Evolutionary conservation across 139 green algal genomes (phyloP).

Genomic region (Chlorokybus atmophyticus): DNA sequence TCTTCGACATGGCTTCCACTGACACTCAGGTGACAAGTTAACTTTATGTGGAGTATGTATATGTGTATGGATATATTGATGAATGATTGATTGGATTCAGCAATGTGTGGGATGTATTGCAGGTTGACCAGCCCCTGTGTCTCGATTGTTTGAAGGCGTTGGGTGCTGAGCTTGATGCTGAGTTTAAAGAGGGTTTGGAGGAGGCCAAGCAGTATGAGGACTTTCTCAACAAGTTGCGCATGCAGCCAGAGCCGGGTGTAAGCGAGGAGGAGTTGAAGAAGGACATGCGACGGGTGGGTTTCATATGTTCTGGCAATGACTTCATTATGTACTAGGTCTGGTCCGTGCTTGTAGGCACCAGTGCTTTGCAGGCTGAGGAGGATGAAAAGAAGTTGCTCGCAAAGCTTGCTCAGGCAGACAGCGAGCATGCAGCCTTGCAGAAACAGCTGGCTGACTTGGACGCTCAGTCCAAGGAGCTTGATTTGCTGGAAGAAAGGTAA

Average conservation of each 20-base stretch:
- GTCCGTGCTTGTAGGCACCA: neutral
- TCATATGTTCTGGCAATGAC: too few species aligned
- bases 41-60: neutral
- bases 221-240: conserved; percentile 32
- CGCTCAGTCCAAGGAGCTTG: neutral
- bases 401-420: conserved; percentile 30
- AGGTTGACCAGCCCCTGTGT: conserved; percentile 22
- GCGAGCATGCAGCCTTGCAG: conserved; percentile 21
- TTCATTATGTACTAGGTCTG: neutral
- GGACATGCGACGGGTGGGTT: neutral
- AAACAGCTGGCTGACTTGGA: conserved; percentile 29
- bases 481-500: neutral
- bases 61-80: neutral
- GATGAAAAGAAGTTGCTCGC: conserved; percentile 14
- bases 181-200: conserved; percentile 48
- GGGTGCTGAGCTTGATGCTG: conserved; percentile 13
- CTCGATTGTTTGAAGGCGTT: conserved; percentile 5
- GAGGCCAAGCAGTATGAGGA: conserved; percentile 52
- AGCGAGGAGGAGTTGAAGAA: conserved; percentile 5
- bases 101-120: too few species aligned
- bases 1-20: neutral
- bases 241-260: conserved; percentile 1
- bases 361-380: conserved; percentile 7
- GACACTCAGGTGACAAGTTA: neutral
- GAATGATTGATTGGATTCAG: too few species aligned